Evolutionary conservation across 164 flowering plant species (phyloP).

Genomic region (Berberis vulgaris): DNA sequence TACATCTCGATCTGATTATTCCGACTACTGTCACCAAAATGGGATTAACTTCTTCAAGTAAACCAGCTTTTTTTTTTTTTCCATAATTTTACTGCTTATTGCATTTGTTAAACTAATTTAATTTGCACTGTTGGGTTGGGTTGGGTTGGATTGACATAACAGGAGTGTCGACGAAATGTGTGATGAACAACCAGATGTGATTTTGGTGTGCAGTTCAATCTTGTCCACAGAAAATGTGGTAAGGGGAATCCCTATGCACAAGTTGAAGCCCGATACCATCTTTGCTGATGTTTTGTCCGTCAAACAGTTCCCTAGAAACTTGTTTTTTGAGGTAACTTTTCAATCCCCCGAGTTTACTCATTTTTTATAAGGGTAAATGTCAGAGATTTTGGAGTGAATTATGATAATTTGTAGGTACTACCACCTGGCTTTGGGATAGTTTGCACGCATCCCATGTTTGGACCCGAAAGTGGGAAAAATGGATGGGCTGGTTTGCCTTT

Average conservation of each 20-base stretch:
- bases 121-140: not conserved
- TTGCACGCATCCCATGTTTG: constrained; percentile 36
- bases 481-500: constrained; percentile 28
- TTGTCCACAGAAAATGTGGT: constrained; percentile 25
- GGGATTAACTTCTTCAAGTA: constrained; percentile 22
- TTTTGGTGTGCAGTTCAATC: constrained; percentile 26
- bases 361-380: not conserved
- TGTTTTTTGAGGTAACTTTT: constrained; percentile 22
- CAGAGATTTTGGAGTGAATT: not conserved
- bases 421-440: constrained; percentile 27
- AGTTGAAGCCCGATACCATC: constrained; percentile 23
- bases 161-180: constrained; percentile 21
- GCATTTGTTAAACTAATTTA: not conserved
- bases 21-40: constrained; percentile 8
- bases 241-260: constrained; percentile 26
- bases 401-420: constrained; percentile 15
- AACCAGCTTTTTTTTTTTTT: not conserved
- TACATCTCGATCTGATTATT: constrained; percentile 15
- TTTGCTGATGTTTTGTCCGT: constrained; percentile 34
- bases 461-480: constrained; percentile 32
- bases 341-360: too few relatives aligned
- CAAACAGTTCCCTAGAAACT: constrained; percentile 28
- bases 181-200: constrained; percentile 27
- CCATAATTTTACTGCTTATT: not conserved
- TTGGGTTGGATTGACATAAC: not conserved